Conservation (phyloP, 2,329 filamentous ascomycete species). For the Thielaviopsis euricoi region DNA sequence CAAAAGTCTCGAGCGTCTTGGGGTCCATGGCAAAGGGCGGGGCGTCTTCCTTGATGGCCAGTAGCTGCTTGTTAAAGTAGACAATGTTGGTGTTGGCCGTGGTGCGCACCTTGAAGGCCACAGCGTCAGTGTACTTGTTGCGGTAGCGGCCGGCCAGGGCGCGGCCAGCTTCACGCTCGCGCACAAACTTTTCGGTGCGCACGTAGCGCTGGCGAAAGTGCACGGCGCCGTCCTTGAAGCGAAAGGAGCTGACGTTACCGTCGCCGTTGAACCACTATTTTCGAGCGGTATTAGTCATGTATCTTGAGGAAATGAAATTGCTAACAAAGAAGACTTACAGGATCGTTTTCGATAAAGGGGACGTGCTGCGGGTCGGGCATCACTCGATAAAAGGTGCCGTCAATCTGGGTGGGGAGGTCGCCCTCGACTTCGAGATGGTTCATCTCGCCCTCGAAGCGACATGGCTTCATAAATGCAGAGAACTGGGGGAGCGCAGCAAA, state of each 20-base stretch:
- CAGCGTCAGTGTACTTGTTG: slow-evolving; percentile 23
- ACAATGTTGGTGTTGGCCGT: slow-evolving; percentile 36
- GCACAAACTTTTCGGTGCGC: slow-evolving; percentile 22
- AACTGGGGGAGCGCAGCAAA: background rate
- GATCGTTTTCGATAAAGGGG: background rate
- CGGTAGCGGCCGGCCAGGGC: slow-evolving; percentile 23
- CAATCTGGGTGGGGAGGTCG: background rate
- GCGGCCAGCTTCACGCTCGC: slow-evolving; percentile 20
- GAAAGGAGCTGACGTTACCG: slow-evolving; percentile 22
- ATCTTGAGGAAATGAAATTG: too few relatives aligned
- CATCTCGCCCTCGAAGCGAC: background rate
- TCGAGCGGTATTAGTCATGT: too few relatives aligned
- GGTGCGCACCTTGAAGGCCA: slow-evolving; percentile 17
- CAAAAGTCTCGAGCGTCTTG: slow-evolving; percentile 24
- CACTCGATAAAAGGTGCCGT: background rate
- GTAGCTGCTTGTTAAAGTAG: slow-evolving; percentile 28
- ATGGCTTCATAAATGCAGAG: background rate
- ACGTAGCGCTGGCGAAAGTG: slow-evolving; percentile 22
- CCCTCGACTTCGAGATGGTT: background rate
- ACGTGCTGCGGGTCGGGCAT: background rate
- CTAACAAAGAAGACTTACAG: background rate
- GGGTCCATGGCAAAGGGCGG: slow-evolving; percentile 27
- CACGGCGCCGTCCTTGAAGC: slow-evolving; percentile 18
- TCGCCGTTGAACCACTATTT: slow-evolving; percentile 22
- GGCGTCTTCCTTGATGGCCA: slow-evolving; percentile 31